Percentiles rank a stretch among this genome's conserved stretches.
These are phyloP conservation scores for Pilatotrama ljubarskyi DNA, from an alignment of 768 basidiomycete genomes.

Conservation along the genomic window DNA sequence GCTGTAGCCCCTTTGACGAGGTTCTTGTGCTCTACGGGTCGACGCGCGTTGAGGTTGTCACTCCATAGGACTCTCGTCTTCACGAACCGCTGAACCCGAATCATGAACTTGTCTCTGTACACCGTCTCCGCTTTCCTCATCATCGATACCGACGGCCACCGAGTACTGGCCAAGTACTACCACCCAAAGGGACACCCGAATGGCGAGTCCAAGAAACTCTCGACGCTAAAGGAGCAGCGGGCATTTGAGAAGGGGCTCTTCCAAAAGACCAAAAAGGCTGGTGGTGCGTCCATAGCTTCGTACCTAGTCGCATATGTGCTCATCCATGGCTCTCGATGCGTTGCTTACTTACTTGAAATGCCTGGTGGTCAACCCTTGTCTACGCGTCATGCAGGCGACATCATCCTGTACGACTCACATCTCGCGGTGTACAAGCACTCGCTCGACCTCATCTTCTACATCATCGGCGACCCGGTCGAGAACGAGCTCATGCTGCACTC, in stretches of 20 bases:
- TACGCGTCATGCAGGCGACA: conserved; percentile 64
- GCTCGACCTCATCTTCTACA: conserved; percentile 93
- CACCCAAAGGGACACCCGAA: conserved; percentile 63
- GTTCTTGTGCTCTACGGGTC: no score
- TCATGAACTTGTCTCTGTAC: conserved; percentile 85
- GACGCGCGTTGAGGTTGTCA: no score
- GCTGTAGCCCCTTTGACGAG: no score
- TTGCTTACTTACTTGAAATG: background rate
- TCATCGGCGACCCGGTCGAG: conserved; percentile 82
- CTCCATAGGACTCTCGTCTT: no score
- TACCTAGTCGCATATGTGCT: background rate
- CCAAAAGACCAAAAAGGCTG: conserved; percentile 93
- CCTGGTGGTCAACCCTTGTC: background rate
- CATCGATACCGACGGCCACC: conserved; percentile 93
- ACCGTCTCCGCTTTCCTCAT: conserved; percentile 85
- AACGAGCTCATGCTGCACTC: conserved; percentile 95
- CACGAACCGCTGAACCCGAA: no score
- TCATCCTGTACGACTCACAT: conserved; percentile 87
- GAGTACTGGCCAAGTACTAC: conserved; percentile 96
- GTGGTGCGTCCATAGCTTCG: conserved; percentile 54
- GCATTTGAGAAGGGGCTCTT: conserved; percentile 94
- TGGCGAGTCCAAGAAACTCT: conserved; percentile 60
- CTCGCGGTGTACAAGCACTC: conserved; percentile 94
- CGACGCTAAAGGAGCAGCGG: conserved; percentile 87
- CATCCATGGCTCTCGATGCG: background rate